These are phyloP conservation scores for Xanthoconium separans DNA, from an alignment of 1,284 basidiomycete genomes.

Conservation along the genomic window DNA sequence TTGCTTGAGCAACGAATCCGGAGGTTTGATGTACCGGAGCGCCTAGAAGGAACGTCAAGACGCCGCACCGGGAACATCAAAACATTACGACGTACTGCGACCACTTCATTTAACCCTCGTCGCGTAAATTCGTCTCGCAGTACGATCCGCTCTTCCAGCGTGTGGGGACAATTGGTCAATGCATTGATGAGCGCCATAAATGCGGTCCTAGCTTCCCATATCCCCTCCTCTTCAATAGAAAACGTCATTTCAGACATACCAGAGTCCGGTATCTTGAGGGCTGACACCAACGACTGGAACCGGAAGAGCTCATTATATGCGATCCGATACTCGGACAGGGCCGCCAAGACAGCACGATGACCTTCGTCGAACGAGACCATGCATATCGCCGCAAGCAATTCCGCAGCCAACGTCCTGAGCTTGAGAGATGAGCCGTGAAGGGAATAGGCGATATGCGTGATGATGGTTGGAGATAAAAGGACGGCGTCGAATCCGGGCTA, in stretches of 20 bases:
- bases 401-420: conserved; percentile 69
- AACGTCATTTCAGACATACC: conserved; percentile 36
- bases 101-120: conserved; percentile 78
- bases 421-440: conserved; percentile 70
- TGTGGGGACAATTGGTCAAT: conserved; percentile 73
- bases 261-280: conserved; percentile 57
- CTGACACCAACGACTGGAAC: conserved; percentile 74
- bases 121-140: conserved; percentile 80
- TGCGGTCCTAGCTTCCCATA: conserved; percentile 82
- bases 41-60: conserved; percentile 42
- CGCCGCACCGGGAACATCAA: neutral
- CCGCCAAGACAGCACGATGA: conserved; percentile 71
- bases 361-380: conserved; percentile 73
- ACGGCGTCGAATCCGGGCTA: conserved; percentile 76
- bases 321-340: conserved; percentile 77
- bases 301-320: conserved; percentile 75
- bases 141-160: conserved; percentile 74
- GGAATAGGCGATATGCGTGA: conserved; percentile 74
- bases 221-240: conserved; percentile 56
- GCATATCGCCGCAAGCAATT: conserved; percentile 83
- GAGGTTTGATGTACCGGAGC: conserved; percentile 73
- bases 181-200: conserved; percentile 82
- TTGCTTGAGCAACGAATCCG: conserved; percentile 72
- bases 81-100: conserved; percentile 60
- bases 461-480: conserved; percentile 61